Conservation (phyloP, 2,329 filamentous ascomycete genomes). For the Calonectria multiphialidica region DNA sequence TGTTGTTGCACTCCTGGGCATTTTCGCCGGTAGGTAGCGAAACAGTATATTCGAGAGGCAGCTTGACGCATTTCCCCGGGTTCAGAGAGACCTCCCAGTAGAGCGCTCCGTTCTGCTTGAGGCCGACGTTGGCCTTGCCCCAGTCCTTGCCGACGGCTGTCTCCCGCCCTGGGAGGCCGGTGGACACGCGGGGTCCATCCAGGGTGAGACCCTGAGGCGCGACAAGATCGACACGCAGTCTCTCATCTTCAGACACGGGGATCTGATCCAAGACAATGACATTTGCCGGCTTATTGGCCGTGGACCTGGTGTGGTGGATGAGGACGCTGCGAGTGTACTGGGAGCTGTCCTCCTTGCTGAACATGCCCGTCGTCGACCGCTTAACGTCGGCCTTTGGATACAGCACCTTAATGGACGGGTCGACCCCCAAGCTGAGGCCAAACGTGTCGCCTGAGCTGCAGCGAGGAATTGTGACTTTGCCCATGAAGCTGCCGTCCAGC, state of each 20-base stretch:
- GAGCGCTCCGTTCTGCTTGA: slow-evolving; percentile 70
- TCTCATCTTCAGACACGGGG: slow-evolving; percentile 72
- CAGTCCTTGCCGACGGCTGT: slow-evolving; percentile 54
- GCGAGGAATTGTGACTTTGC: slow-evolving; percentile 65
- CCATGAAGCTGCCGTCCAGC: slow-evolving; percentile 73
- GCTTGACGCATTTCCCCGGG: slow-evolving; percentile 66
- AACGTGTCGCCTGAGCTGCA: slow-evolving; percentile 68
- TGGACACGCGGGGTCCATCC: slow-evolving; percentile 52
- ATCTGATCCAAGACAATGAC: slow-evolving; percentile 71
- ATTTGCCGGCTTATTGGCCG: slow-evolving; percentile 52
- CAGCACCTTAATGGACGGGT: slow-evolving; percentile 66
- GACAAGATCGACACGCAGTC: slow-evolving; percentile 63
- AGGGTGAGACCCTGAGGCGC: slow-evolving; percentile 60
- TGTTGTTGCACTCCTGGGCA: slow-evolving; percentile 34
- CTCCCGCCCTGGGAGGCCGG: slow-evolving; percentile 49
- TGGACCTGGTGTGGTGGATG: slow-evolving; percentile 63
- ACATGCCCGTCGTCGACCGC: slow-evolving; percentile 63
- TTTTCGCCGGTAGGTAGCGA: slow-evolving; percentile 64
- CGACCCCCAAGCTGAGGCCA: slow-evolving; percentile 68
- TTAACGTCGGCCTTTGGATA: slow-evolving; percentile 69
- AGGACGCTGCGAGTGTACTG: slow-evolving; percentile 62
- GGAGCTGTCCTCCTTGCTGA: slow-evolving; percentile 64
- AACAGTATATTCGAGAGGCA: slow-evolving; percentile 73
- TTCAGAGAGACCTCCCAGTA: slow-evolving; percentile 70
- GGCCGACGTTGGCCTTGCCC: slow-evolving; percentile 65